phyloP scores from a whole-genome alignment of 805 yeast species.

The Candida michaelii region DNA sequence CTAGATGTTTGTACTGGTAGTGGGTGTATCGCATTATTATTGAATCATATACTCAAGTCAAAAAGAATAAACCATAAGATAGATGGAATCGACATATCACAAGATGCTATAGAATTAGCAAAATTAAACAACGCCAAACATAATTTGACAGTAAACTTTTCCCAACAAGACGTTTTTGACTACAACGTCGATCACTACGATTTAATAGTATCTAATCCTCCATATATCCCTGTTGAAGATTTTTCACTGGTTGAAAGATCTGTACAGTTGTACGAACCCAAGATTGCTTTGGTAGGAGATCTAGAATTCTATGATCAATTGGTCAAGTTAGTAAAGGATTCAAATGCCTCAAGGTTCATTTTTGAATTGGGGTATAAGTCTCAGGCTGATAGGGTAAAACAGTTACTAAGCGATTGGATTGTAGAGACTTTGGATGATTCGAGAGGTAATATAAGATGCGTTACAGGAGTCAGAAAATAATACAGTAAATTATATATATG shows the following conservation, averaged over 20 bases:
- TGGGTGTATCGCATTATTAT: constrained; percentile 75
- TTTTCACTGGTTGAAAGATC: constrained; percentile 53
- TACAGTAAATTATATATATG: not conserved
- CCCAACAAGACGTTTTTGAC: constrained; percentile 8
- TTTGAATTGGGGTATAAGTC: constrained; percentile 70
- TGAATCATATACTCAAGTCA: constrained; percentile 27
- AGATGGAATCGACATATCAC: constrained; percentile 58
- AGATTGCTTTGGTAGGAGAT: constrained; percentile 75
- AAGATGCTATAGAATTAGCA: constrained; percentile 52
- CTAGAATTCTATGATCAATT: constrained; percentile 67
- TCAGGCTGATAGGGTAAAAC: constrained; percentile 52
- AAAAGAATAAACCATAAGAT: constrained; percentile 18
- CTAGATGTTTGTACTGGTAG: constrained; percentile 85
- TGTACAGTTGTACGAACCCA: constrained; percentile 74
- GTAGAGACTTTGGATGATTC: constrained; percentile 51
- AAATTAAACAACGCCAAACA: constrained; percentile 35
- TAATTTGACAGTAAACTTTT: constrained; percentile 8
- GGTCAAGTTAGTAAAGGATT: constrained; percentile 40
- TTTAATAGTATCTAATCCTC: constrained; percentile 83
- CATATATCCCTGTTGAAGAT: constrained; percentile 64
- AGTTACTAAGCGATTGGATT: constrained; percentile 44
- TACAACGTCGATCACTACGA: constrained; percentile 30
- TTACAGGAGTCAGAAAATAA: constrained; percentile 45
- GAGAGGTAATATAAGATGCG: constrained; percentile 54
- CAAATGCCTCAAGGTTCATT: constrained; percentile 56